Base-by-base conservation (phyloP, 805 yeast genomes). In the Nakazawaea populi region DNA sequence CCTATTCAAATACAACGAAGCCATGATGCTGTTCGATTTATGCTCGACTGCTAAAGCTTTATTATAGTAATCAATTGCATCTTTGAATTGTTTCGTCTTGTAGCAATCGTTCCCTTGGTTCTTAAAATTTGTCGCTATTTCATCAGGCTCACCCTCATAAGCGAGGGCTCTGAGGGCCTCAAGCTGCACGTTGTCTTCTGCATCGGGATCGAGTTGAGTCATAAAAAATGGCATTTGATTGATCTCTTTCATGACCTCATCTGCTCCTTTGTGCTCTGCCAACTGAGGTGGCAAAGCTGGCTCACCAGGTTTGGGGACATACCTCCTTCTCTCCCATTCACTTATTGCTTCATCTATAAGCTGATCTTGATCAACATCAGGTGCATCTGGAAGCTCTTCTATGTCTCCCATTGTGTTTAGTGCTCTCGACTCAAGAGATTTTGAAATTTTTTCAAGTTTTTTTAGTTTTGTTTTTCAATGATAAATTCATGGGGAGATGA, bases 81-180 rank as follows among this genome's bases (percentile, higher is more conserved):
- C 80, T 51, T 79, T 76, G 68, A 78, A 94, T 59, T 83, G 80
- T 58, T 85, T 88, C 8, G 71, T 71, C 63, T 80, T 84, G 69
- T 76, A 94, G 52, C 87, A 78, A 12, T 89, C 97, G 65, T 95
- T 94, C 5, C 99, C 99, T 63, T 92, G 97, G 54, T 79, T 83
- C 56, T 90, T 89, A 72, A 91, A 94, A 61, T 90, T 91, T 28
- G 80, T 75, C 4, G 97, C 97, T 36, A 90, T 73, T 61, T 94
- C 99, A 60, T 86, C 83, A 0, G 97, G 97, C 55, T 89, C 96
- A 43, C 98, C 99, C 46, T 94, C 99, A 62, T 89, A 90, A 0
- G 95, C 96, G 58, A 94, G 72, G 5, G 96, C 92, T 62, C 85
- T 85, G 52, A 94, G 74, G 0, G 99, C 99, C 62, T 92, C 98